These are phyloP conservation scores for Alternaria sp. DNA, from an alignment of 2,329 filamentous ascomycete genomes.

Conservation along the genomic window DNA sequence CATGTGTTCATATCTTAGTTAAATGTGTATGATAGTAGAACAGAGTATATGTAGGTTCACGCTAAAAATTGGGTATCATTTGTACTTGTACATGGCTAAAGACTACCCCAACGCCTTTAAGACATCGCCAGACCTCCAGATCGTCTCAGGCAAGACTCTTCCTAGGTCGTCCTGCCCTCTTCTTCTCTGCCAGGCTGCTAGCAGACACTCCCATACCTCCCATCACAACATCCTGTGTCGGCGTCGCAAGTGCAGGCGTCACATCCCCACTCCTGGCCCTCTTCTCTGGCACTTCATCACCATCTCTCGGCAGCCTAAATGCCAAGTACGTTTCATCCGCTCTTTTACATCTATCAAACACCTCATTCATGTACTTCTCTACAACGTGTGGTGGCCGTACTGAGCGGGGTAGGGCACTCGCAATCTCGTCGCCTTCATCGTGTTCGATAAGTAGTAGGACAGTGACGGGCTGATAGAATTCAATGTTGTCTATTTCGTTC, in stretches of 20 bases:
- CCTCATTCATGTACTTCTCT: slow-evolving; percentile 51
- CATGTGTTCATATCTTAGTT: too few species aligned
- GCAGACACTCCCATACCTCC: slow-evolving; percentile 16
- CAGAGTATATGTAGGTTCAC: neutral
- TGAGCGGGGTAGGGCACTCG: slow-evolving; percentile 60
- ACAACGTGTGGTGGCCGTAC: slow-evolving; percentile 58
- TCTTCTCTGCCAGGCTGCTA: slow-evolving; percentile 28
- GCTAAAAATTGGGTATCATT: slow-evolving; percentile 27
- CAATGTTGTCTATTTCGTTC: slow-evolving; percentile 56
- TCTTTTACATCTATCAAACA: slow-evolving; percentile 64
- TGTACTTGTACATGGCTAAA: slow-evolving; percentile 11
- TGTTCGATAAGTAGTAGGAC: slow-evolving; percentile 64
- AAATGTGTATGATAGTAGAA: neutral
- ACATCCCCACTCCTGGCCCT: slow-evolving; percentile 31
- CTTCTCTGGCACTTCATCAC: slow-evolving; percentile 37
- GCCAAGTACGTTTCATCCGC: slow-evolving; percentile 65
- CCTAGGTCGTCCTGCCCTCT: slow-evolving; percentile 37
- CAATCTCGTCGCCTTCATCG: slow-evolving; percentile 59
- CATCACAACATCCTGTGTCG: slow-evolving; percentile 30
- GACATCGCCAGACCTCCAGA: neutral
- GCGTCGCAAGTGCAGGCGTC: slow-evolving; percentile 32
- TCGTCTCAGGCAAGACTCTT: slow-evolving; percentile 32
- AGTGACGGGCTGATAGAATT: slow-evolving; percentile 75
- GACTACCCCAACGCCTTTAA: neutral
- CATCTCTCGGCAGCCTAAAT: slow-evolving; percentile 61